phyloP scores from a whole-genome alignment of 2,329 filamentous ascomycete genomes.

The Hypoxylon sp. region DNA sequence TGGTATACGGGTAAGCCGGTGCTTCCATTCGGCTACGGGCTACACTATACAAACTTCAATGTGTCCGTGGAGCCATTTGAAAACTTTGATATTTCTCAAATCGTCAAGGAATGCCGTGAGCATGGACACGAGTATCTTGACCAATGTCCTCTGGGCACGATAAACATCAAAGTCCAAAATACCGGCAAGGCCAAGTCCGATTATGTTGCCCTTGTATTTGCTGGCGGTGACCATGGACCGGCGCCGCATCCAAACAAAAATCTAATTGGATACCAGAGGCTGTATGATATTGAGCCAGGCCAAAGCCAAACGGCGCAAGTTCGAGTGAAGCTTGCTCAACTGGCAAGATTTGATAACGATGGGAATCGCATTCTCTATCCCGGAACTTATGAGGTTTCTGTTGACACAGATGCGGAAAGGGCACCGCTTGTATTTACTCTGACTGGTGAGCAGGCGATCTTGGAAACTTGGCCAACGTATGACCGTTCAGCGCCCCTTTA shows the following conservation, averaged over 20 bases:
- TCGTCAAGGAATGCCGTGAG: slow-evolving; percentile 8
- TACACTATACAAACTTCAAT: slow-evolving; percentile 13
- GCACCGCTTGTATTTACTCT: slow-evolving; percentile 5
- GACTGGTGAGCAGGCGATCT: slow-evolving; percentile 5
- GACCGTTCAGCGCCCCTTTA: slow-evolving; percentile 1
- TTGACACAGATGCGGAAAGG: slow-evolving; percentile 7
- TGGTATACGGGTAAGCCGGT: slow-evolving; percentile 18
- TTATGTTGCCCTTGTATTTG: slow-evolving; percentile 12
- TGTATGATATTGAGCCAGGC: slow-evolving; percentile 6
- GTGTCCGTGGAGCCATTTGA: background rate
- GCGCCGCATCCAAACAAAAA: slow-evolving; percentile 11
- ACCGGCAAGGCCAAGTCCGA: slow-evolving; percentile 11
- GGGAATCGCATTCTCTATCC: slow-evolving; percentile 11
- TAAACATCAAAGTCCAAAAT: slow-evolving; percentile 5
- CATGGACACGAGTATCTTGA: background rate
- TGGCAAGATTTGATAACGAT: slow-evolving; percentile 10
- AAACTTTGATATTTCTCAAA: background rate
- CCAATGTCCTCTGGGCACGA: slow-evolving; percentile 4
- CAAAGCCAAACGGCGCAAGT: background rate
- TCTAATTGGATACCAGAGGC: slow-evolving; percentile 3
- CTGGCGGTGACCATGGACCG: slow-evolving; percentile 3
- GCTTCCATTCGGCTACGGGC: slow-evolving; percentile 9
- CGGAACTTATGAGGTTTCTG: slow-evolving; percentile 2
- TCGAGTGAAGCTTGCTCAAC: slow-evolving; percentile 2
- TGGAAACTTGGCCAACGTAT: slow-evolving; percentile 17